Conservation (phyloP, 2,329 filamentous ascomycete species). For the Arthrobotrys sphaeroides region DNA sequence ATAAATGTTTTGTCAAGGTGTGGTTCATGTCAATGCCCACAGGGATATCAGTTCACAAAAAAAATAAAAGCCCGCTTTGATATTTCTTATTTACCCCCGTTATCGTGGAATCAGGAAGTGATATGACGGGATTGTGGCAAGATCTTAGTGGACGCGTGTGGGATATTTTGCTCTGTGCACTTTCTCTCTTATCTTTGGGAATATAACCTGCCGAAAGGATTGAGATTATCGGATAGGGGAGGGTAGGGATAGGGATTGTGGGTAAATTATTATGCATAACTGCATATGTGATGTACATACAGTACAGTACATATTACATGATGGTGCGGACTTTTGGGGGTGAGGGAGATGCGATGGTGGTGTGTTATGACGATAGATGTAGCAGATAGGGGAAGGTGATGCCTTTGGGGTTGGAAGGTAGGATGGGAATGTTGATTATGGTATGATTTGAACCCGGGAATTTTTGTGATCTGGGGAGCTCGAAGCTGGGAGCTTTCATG, state of each 20-base stretch:
- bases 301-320: background rate
- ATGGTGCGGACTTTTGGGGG: too few relatives aligned
- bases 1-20: conserved; percentile 9
- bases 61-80: background rate
- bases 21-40: conserved; percentile 8
- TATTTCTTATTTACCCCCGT: background rate
- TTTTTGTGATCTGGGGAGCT: background rate
- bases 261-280: conserved; percentile 8
- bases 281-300: background rate
- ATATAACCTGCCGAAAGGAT: conserved; percentile 10
- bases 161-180: background rate
- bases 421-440: conserved; percentile 28
- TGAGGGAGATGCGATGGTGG: background rate
- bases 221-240: conserved; percentile 15
- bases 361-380: conserved; percentile 40
- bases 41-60: background rate
- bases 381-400: conserved; percentile 25
- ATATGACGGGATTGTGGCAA: conserved; percentile 15
- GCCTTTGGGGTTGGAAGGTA: background rate
- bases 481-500: background rate
- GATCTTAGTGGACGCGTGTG: background rate
- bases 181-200: conserved; percentile 5
- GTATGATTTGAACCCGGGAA: conserved; percentile 10
- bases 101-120: conserved; percentile 21
- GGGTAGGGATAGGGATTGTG: background rate